These are phyloP conservation scores for Tetracentron sinense DNA, from an alignment of 164 flowering plant species.

Conservation along the genomic window DNA sequence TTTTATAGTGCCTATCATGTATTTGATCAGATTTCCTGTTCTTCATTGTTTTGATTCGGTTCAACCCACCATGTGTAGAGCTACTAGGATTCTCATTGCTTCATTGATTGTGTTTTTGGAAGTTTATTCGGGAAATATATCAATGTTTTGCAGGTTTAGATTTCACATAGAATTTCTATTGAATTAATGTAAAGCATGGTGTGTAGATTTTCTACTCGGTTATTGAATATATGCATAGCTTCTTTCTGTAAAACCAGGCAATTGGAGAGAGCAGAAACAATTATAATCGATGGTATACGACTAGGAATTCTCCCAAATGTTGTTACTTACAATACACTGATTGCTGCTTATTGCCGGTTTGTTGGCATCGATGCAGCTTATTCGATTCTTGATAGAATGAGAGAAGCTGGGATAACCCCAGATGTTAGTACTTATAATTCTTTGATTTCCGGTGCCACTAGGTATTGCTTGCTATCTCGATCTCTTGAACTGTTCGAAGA, in stretches of 20 bases:
- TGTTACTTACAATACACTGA: slow-evolving; percentile 76
- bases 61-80: background rate
- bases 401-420: slow-evolving; percentile 70
- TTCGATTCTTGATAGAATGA: slow-evolving; percentile 54
- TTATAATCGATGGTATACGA: slow-evolving; percentile 60
- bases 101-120: background rate
- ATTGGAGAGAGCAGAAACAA: slow-evolving; percentile 61
- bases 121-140: too few species aligned
- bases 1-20: too few species aligned
- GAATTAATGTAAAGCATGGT: slow-evolving; percentile 27
- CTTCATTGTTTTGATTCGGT: background rate
- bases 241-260: slow-evolving; percentile 61
- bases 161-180: background rate
- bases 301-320: slow-evolving; percentile 73
- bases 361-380: slow-evolving; percentile 64
- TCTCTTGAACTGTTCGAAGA: slow-evolving; percentile 58
- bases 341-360: slow-evolving; percentile 57
- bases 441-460: slow-evolving; percentile 62
- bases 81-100: too few species aligned
- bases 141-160: background rate
- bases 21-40: background rate
- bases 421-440: slow-evolving; percentile 70
- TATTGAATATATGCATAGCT: slow-evolving; percentile 63
- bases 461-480: slow-evolving; percentile 24
- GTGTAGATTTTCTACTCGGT: slow-evolving; percentile 45